Evolutionary conservation across 1,284 basidiomycete genomes (phyloP).

Genomic region (Microbotryomycetes sp.): DNA sequence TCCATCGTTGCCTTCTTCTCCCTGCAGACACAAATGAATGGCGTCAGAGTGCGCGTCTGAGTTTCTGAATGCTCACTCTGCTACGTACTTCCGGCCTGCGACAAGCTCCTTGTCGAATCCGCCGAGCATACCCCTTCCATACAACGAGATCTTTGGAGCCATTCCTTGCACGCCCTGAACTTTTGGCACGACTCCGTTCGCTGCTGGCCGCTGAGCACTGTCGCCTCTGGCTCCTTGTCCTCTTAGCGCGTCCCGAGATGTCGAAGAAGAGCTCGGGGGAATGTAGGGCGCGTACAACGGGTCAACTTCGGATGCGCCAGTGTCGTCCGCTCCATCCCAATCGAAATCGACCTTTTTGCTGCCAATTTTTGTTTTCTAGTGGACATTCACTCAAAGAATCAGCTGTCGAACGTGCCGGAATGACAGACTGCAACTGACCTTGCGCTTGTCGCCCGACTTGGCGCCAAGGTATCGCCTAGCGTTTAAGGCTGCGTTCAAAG

Average conservation of each 20-base stretch:
- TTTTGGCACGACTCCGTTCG: constrained; percentile 5
- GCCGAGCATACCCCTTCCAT: constrained; percentile 1
- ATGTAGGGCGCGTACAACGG: constrained; percentile 33
- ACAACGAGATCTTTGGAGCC: constrained; percentile 1
- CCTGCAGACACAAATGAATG: too few species aligned
- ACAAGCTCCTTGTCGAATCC: constrained; percentile 2
- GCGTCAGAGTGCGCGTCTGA: too few species aligned
- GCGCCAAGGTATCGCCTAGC: constrained; percentile 67
- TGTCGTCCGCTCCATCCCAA: constrained; percentile 92
- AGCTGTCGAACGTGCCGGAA: neutral
- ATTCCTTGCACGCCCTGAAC: neutral
- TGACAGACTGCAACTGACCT: constrained; percentile 2
- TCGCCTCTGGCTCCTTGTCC: neutral
- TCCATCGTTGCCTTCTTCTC: constrained; percentile 62
- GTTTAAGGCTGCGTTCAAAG: constrained; percentile 21
- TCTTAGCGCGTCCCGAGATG: neutral
- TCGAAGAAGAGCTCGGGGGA: neutral
- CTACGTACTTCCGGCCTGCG: neutral
- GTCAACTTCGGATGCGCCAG: constrained; percentile 48
- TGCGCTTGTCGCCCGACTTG: constrained; percentile 51
- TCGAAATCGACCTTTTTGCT: constrained; percentile 92
- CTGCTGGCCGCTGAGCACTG: neutral
- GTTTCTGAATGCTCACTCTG: neutral
- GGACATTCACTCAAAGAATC: constrained; percentile 38
- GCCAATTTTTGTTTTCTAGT: constrained; percentile 81